A percentile compares a stretch with the other conserved stretches of the same genome.
Conservation (phyloP, 2,329 filamentous ascomycete species). For the Penicillium palitans region DNA sequence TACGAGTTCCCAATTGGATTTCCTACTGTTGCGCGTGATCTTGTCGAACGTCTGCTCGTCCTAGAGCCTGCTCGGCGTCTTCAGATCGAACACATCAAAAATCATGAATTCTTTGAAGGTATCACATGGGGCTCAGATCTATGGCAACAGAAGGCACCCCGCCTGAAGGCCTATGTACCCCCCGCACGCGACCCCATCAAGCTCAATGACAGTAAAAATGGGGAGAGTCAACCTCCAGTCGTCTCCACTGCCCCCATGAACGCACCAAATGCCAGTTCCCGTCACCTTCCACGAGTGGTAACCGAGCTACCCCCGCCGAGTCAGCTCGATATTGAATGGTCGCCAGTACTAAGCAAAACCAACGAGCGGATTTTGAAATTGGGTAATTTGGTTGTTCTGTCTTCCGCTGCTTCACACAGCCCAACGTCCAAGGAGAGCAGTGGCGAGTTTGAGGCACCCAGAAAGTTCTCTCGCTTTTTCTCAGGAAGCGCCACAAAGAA, state of each 20-base stretch:
- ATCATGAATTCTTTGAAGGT: constrained; percentile 91
- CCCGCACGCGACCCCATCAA: constrained; percentile 76
- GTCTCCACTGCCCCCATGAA: constrained; percentile 44
- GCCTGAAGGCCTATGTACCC: constrained; percentile 79
- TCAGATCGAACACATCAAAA: constrained; percentile 94
- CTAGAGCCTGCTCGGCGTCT: constrained; percentile 81
- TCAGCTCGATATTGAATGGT: constrained; percentile 98
- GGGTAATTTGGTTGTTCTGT: constrained; percentile 83
- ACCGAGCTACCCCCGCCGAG: constrained; percentile 96
- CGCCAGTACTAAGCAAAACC: constrained; percentile 82
- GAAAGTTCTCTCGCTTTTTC: constrained; percentile 92
- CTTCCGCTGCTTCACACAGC: constrained; percentile 73
- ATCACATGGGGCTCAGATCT: constrained; percentile 78
- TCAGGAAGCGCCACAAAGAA: constrained; percentile 89
- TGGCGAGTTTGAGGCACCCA: constrained; percentile 66
- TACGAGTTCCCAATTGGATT: constrained; percentile 93
- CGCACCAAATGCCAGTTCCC: constrained; percentile 45
- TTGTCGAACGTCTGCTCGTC: constrained; percentile 87
- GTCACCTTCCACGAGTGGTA: constrained; percentile 76
- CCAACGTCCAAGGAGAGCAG: constrained; percentile 67
- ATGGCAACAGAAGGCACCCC: constrained; percentile 87
- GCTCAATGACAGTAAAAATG: constrained; percentile 57
- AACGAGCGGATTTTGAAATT: constrained; percentile 95
- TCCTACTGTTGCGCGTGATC: constrained; percentile 77
- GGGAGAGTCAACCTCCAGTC: constrained; percentile 45